Conservation (phyloP, 2,329 filamentous ascomycete species). For the Intubia oerlemansii region DNA sequence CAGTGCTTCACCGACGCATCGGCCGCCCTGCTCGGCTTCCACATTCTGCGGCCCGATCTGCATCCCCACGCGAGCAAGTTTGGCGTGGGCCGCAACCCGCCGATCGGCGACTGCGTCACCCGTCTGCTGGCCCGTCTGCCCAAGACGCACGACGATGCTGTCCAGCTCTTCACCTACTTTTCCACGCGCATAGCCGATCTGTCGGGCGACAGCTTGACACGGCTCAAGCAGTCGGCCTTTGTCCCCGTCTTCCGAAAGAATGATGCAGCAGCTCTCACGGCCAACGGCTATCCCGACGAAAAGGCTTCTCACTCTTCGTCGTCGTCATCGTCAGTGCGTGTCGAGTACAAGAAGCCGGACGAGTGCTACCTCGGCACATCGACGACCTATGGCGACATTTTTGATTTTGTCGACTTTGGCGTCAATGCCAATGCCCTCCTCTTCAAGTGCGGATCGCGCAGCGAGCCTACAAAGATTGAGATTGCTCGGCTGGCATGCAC, state of each 20-base stretch:
- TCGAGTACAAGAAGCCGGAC: conserved; percentile 35
- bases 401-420: conserved; percentile 94
- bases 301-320: no score
- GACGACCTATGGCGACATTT: conserved; percentile 61
- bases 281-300: conserved; percentile 9
- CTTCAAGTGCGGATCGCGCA: conserved; percentile 72
- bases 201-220: conserved; percentile 33
- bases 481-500: conserved; percentile 65
- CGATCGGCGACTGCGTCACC: conserved; percentile 55
- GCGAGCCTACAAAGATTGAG: conserved; percentile 71
- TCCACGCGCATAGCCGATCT: conserved; percentile 57
- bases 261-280: not conserved
- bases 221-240: conserved; percentile 43
- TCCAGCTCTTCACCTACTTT: conserved; percentile 64
- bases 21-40: conserved; percentile 59
- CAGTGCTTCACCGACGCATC: conserved; percentile 67
- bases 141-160: conserved; percentile 40
- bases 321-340: no score
- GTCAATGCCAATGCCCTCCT: conserved; percentile 73
- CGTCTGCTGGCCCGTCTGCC: conserved; percentile 54
- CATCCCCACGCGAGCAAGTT: conserved; percentile 65
- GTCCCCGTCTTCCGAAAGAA: conserved; percentile 36
- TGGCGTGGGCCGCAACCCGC: conserved; percentile 64
- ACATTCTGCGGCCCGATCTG: conserved; percentile 56
- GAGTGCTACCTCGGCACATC: conserved; percentile 62